Evolutionary conservation across 805 yeast genomes (phyloP), one percentile per base, ranked within the genome.

Genomic region (Suhomyces faveliae): DNA sequence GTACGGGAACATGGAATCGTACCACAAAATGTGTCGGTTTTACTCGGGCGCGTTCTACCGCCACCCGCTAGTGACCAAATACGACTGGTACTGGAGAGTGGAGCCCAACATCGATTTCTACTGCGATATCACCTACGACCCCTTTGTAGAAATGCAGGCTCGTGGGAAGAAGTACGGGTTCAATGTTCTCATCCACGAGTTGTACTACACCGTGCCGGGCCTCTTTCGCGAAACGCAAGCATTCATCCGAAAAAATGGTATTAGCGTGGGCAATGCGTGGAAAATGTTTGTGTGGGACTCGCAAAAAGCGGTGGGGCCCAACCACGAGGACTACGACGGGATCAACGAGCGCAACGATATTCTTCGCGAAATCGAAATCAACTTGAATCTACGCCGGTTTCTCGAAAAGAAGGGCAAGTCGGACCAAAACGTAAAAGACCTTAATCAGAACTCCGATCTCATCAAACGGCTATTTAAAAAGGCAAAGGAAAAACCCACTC

Each of bases 1-100:
- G 79, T 91, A 94, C 63, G 98, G 97, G 0, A 83, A 81, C 49
- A 66, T 83, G 73, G 84, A 78, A 43, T 81, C 92, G 5, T 94
- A 92, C 62, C 97, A 92, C 64, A 85, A 87, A 60, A 92, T 92
- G 98, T 92, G 98, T 63, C 77, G 97, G n/a, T 91, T 84, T 63
- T 89, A 87, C 61, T 82, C 95, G 0, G 96, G 96, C 1, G 74
- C 75, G 48, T 92, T 92, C 61, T 89, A 80, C 68, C 80, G 84
- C 50, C 97, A 92, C 64, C 87, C 86, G 5, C 61, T 88, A 52
- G 84, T 92, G 38, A 66, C 67, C 43, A 77, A 81, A 50, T 76
- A 82, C 47, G 89, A 90, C 51, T 92, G 96, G 95, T 92, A 90
- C 68, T 91, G 97, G 97, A 77, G 98, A 47, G 89, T 94, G 10